These are phyloP conservation scores for Ampelomyces quisqualis DNA, from an alignment of 2,329 filamentous ascomycete species.

Conservation along the genomic window DNA sequence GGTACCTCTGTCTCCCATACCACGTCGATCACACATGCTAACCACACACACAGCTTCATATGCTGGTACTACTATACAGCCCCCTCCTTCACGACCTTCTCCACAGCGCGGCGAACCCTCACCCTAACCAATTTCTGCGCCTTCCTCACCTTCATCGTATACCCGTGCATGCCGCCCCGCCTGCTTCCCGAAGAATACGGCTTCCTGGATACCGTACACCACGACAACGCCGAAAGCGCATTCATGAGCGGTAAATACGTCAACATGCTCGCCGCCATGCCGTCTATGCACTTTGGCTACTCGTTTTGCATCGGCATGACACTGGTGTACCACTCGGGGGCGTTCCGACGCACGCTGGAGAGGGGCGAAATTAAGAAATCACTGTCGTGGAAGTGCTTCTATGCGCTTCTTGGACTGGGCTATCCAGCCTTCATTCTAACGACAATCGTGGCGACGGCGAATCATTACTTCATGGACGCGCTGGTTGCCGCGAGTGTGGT, in stretches of 20 bases:
- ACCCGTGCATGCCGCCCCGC: slow-evolving; percentile 56
- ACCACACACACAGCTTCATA: slow-evolving; percentile 54
- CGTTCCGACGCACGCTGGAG: slow-evolving; percentile 48
- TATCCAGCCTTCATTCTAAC: slow-evolving; percentile 58
- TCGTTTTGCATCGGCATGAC: slow-evolving; percentile 56
- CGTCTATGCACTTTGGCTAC: slow-evolving; percentile 58
- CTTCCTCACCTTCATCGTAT: slow-evolving; percentile 55
- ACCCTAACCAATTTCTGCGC: slow-evolving; percentile 57
- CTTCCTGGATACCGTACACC: slow-evolving; percentile 51
- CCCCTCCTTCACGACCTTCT: slow-evolving; percentile 50
- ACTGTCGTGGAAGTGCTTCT: slow-evolving; percentile 47
- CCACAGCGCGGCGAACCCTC: slow-evolving; percentile 49
- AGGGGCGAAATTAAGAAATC: slow-evolving; percentile 47
- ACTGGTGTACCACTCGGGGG: slow-evolving; percentile 55
- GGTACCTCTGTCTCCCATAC: slow-evolving; percentile 17
- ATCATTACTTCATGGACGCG: slow-evolving; percentile 62
- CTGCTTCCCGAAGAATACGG: slow-evolving; percentile 49
- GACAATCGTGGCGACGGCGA: slow-evolving; percentile 63
- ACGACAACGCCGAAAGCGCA: slow-evolving; percentile 50
- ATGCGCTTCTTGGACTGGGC: slow-evolving; percentile 50
- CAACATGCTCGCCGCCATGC: slow-evolving; percentile 51
- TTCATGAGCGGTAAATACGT: slow-evolving; percentile 52
- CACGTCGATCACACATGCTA: background rate
- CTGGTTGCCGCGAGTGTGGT: slow-evolving; percentile 53
- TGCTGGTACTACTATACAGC: slow-evolving; percentile 65